These are phyloP conservation scores for Dictyostelium intermedium DNA, from an alignment of 78 protist genomes.

Conservation along the genomic window DNA sequence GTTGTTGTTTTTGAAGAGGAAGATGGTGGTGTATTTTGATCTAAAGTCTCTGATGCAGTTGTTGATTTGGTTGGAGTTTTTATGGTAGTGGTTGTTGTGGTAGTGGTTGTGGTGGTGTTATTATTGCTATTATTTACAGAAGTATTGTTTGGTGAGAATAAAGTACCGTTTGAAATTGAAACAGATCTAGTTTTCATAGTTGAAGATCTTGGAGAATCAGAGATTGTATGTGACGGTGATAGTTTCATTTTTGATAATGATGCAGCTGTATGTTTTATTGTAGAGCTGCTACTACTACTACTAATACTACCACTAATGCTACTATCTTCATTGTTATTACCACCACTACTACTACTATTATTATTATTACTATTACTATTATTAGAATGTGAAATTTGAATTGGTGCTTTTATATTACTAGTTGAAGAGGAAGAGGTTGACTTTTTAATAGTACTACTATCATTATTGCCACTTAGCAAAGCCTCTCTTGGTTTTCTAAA, in stretches of 20 bases:
- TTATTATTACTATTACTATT: background rate
- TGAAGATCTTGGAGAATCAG: background rate
- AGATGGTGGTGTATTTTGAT: background rate
- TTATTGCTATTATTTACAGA: background rate
- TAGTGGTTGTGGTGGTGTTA: background rate
- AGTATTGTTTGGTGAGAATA: background rate
- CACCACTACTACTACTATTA: background rate
- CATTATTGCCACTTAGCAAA: background rate
- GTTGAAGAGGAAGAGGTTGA: background rate
- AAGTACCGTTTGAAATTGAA: constrained; percentile 27
- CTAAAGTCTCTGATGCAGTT: background rate
- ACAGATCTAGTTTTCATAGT: constrained; percentile 22
- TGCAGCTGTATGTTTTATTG: constrained; percentile 61
- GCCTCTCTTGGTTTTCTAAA: constrained; percentile 50
- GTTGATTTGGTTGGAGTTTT: background rate
- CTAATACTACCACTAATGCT: background rate
- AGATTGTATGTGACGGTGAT: background rate
- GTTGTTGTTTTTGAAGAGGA: background rate
- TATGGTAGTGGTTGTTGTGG: background rate
- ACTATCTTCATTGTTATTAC: background rate
- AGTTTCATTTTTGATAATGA: constrained; percentile 37
- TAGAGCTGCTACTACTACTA: background rate
- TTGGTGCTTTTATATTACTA: background rate
- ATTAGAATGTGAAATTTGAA: background rate
- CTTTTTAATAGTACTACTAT: background rate